Evolutionary conservation across 495 filamentous ascomycete species (phyloP), one percentile per base, ranked within the genome.

Genomic region (Penicillium malachiteum): DNA sequence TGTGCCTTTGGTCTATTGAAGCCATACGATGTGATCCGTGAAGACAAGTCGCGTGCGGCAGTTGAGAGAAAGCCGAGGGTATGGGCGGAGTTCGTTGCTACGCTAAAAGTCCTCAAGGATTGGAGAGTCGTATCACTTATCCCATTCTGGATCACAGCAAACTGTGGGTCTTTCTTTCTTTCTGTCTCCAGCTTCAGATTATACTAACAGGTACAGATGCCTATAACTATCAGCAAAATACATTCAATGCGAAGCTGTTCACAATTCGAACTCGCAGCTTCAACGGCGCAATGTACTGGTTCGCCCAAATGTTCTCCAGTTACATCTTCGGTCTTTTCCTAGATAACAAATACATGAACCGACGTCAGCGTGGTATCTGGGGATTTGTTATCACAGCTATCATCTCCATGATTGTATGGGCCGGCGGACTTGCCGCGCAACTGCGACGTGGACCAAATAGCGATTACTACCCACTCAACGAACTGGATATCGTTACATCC

Each of bases 211-310:
- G 12, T 26, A 5, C 35, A 52, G 39, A 52, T 21, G 50, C 50
- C 39, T 52, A 44, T 17, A 52, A 52, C 39, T 52, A 52, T 31
- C 50, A 52, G 39, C 50, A 52, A 35, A 52, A 44, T 12, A 44
- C 41, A 9, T 44, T 26, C 13, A 48, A 48, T n/a, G 45, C 45
- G 3, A 48, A 48, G 16, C 26, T 48, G 16, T 48, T 48, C 45
- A 48, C 45, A 7, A 33, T 48, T 14, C 45, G 45, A 11, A 48
- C 45, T 14, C 45, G 45, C 26, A 48, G 45, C 30, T 48, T 48
- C 32, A 48, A 48, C 3, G 45, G 45, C 7, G 45, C 30, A 10
- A 48, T 48, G 45, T 52, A 52, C 49, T 52, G 49, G 49, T 26
- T 52, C 5, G 49, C 49, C 6, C 49, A 52, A 9, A 52, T 52